These are phyloP conservation scores for Phytomonas sp. DNA, from an alignment of 208 protist genomes.

Conservation along the genomic window DNA sequence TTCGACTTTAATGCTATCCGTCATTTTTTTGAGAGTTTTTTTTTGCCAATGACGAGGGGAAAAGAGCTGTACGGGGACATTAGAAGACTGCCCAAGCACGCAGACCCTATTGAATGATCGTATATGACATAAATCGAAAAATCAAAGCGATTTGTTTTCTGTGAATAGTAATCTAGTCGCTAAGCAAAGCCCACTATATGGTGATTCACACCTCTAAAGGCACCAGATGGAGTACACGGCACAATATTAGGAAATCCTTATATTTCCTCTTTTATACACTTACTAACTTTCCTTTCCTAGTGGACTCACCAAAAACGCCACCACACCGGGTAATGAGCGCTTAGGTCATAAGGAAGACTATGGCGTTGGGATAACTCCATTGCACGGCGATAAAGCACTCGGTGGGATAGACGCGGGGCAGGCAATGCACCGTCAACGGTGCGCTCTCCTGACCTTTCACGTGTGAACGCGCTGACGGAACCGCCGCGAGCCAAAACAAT, in stretches of 20 bases:
- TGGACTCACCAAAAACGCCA: slow-evolving; percentile 64
- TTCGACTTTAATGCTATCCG: background rate
- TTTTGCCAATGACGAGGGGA: background rate
- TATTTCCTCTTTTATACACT: background rate
- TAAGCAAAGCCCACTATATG: background rate
- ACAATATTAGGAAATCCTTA: background rate
- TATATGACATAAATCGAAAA: background rate
- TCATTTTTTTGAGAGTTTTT: background rate
- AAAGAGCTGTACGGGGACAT: background rate
- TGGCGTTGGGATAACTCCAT: slow-evolving; percentile 41
- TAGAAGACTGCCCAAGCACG: background rate
- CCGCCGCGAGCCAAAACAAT: slow-evolving; percentile 59
- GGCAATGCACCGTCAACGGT: slow-evolving; percentile 1
- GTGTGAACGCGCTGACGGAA: background rate
- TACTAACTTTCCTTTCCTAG: background rate
- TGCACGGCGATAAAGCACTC: slow-evolving; percentile 49
- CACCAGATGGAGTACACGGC: background rate
- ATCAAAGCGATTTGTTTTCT: background rate
- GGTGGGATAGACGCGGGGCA: slow-evolving; percentile 32
- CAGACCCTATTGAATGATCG: background rate
- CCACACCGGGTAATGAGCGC: slow-evolving; percentile 66
- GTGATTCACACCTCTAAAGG: background rate
- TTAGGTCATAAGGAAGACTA: slow-evolving; percentile 63
- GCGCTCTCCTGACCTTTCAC: slow-evolving; percentile 2
- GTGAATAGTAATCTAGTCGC: background rate